Base-by-base conservation (phyloP, 2,329 filamentous ascomycete genomes). In the Penicillium digitatum region DNA sequence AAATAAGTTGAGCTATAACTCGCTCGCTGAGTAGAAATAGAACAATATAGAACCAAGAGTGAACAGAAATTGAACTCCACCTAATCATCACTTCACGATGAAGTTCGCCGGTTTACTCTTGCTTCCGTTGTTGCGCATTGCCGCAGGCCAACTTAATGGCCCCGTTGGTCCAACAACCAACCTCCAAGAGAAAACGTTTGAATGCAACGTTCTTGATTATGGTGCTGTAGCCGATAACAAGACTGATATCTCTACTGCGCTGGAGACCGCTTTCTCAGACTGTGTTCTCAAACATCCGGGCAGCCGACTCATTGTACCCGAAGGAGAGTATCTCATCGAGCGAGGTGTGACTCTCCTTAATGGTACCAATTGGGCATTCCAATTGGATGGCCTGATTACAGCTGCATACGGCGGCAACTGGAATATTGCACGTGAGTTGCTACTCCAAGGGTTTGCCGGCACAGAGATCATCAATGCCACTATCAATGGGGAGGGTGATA, bases 281-380 rank as follows among this genome's bases (percentile, higher is more conserved):
- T 57, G 53, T 18, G 55, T 60, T 6, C 42, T 9, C 7, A 44
- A 52, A 14, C 46, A 62, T 37, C 61, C 65, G 1, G 60, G 64
- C 1, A 67, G 66, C 52, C 58, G 65, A 5, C 57, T 70, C 16
- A 42, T 70, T 22, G 53, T 70, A 7, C 68, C 68, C 2, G 56
- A 65, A 11, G 68, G 68, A 1, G 42, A 69, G 3, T 70, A 70
- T 45, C 49, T 70, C 43, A 53, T 70, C 24, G 62, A 61, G 24
- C 57, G 60, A 11, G 57, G 61, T 14, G 63, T 71, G 1, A 59
- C 67, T 26, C 56, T 71, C 9, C 61, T 56, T 44, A 70, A 69
- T 42, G 69, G 57, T 0, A 71, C 66, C 8, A 65, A 68, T n/a
- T 73, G 69, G 62, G 72, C 72, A 6, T 59, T 74, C 18, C 70